phyloP scores from a whole-genome alignment of 2,329 filamentous ascomycete genomes.

The Byssothecium circinans region DNA sequence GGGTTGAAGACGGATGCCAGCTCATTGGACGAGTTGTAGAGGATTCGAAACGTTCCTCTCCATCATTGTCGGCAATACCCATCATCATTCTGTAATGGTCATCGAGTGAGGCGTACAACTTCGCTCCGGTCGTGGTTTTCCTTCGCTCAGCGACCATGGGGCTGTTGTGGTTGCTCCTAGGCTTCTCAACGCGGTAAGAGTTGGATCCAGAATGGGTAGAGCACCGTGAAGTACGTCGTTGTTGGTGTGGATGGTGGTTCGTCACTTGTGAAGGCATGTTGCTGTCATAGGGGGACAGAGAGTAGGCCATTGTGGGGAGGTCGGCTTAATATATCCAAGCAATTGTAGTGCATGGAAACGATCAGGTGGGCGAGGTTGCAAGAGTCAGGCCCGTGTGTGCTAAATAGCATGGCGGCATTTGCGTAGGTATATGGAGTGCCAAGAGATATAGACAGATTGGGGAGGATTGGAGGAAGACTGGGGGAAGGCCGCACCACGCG shows the following conservation, averaged over 20 bases:
- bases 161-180: constrained; percentile 44
- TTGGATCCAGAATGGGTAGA: constrained; percentile 32
- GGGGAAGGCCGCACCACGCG: constrained; percentile 28
- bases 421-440: constrained; percentile 43
- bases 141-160: constrained; percentile 40
- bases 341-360: constrained; percentile 7
- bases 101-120: constrained; percentile 44
- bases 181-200: constrained; percentile 44
- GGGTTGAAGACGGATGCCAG: constrained; percentile 71
- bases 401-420: constrained; percentile 20
- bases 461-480: constrained; percentile 38
- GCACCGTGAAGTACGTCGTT: constrained; percentile 33
- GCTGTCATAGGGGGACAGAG: constrained; percentile 18
- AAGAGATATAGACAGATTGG: constrained; percentile 41
- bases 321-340: constrained; percentile 13
- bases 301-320: constrained; percentile 19
- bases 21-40: constrained; percentile 60
- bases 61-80: constrained; percentile 33
- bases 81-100: constrained; percentile 48
- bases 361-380: constrained; percentile 20
- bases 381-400: constrained; percentile 20
- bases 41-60: constrained; percentile 28
- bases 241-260: constrained; percentile 28
- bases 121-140: constrained; percentile 42
- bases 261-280: constrained; percentile 33